phyloP scores from a whole-genome alignment of 2,329 filamentous ascomycete species.

The Aspergillus floridensis region DNA sequence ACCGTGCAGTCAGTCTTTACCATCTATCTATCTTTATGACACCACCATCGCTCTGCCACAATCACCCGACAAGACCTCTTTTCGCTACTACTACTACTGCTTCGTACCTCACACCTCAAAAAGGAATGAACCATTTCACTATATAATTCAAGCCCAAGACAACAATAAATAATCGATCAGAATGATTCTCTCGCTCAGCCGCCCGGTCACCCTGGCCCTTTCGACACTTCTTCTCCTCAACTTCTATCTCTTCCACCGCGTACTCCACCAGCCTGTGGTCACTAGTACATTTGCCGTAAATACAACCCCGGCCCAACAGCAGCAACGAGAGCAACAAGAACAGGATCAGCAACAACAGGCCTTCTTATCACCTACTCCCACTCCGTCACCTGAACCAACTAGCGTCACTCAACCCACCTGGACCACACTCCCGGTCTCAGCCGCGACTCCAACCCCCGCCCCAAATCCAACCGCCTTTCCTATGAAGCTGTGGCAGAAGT shows the following conservation, averaged over 20 bases:
- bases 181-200: conserved; percentile 1
- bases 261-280: conserved; percentile 10
- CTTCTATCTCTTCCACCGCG: conserved; percentile 15
- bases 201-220: conserved; percentile 8
- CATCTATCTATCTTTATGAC: background rate
- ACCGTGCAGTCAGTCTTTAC: background rate
- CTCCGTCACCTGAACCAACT: background rate
- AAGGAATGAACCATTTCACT: background rate
- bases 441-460: background rate
- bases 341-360: background rate
- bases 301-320: background rate
- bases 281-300: conserved; percentile 2
- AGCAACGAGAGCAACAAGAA: background rate
- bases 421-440: background rate
- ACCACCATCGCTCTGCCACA: background rate
- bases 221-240: conserved; percentile 12
- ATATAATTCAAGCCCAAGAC: background rate
- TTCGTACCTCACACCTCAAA: background rate
- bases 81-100: too few species aligned
- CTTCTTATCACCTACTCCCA: background rate
- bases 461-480: conserved; percentile 5
- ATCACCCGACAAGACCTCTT: too few species aligned
- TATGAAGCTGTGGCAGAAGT: conserved; percentile 17
- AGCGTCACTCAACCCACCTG: background rate
- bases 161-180: background rate